Conservation (phyloP, 1,284 basidiomycete species). For the Marasmius tenuissimus region DNA sequence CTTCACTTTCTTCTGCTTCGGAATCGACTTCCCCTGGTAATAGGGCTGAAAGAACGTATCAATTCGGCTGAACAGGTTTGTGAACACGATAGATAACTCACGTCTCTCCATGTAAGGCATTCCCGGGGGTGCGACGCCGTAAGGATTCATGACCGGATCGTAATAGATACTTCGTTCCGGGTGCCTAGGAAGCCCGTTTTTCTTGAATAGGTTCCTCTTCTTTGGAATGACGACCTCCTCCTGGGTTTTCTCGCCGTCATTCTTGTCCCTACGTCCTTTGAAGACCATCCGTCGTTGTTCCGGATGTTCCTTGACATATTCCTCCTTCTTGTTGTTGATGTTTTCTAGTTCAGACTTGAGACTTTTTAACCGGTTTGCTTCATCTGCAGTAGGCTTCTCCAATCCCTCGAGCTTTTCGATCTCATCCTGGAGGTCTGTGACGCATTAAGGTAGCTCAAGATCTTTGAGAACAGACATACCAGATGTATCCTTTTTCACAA, state of each 20-base stretch:
- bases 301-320: conserved; percentile 89
- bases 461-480: conserved; percentile 39
- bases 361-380: conserved; percentile 57
- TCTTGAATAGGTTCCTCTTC: conserved; percentile 73
- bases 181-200: conserved; percentile 79
- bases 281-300: conserved; percentile 83
- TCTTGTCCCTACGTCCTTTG: conserved; percentile 41
- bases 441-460: neutral
- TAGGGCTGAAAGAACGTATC: conserved; percentile 42
- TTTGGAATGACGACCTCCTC: conserved; percentile 45
- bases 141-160: conserved; percentile 91
- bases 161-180: conserved; percentile 92
- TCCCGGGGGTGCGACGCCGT: conserved; percentile 93
- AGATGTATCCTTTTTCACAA: conserved; percentile 86
- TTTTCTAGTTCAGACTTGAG: conserved; percentile 79
- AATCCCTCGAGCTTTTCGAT: conserved; percentile 60
- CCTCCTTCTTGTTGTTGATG: conserved; percentile 83
- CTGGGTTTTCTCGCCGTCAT: conserved; percentile 41
- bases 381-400: conserved; percentile 41
- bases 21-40: conserved; percentile 62
- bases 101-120: conserved; percentile 91
- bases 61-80: neutral
- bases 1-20: conserved; percentile 53
- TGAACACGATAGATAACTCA: conserved; percentile 38
- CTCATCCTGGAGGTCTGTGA: conserved; percentile 67